Base-by-base conservation (phyloP, 208 protist genomes). In the Trypanosoma mega region DNA sequence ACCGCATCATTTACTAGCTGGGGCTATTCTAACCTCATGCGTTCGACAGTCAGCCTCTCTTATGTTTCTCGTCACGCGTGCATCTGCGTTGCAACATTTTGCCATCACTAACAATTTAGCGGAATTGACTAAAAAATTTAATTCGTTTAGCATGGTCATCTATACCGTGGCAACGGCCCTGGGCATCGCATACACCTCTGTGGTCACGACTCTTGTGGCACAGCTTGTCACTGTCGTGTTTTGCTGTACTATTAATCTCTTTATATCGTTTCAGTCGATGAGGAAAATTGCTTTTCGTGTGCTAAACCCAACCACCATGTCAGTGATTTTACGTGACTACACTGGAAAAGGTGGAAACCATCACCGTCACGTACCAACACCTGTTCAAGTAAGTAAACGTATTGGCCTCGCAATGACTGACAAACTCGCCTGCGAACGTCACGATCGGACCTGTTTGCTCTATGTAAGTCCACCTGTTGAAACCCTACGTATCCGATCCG, bases 61-160 rank as follows among this genome's bases (percentile, higher is more conserved):
- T 51, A 93, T 93, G 82, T 93, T 80, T 70, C 82, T 89, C 45
- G 86, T 93, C 26, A 80, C 86, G 23, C 66, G 86, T 20, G 86
- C 86, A 23, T 70, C 80, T 7, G 80, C 82, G 11, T 67, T 93
- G 55, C 86, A 93, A 67, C 86, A 93, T 76, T 93, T 89, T 61
- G 81, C 85, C 18, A 72, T 80, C 36, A 69, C 52, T 60, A 90
- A 89, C 61, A 93, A 93, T 64, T 61, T 93, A 1, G 82, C 86
- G 5, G 82, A 93, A 63, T 71, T 93, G 14, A 93, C 86, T 26
- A 93, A 90, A 55, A 93, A 93, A 74, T 87, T 93, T 64, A 93
- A 93, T 57, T 93, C 86, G 4, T 90, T 88, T 60, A 79, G 82
- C 31, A 88, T 93, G 52, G 82, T 93, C 11, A 87, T 73, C 56